Evolutionary conservation across 2,329 filamentous ascomycete species (phyloP).

Genomic region (Fusarium metavorans): DNA sequence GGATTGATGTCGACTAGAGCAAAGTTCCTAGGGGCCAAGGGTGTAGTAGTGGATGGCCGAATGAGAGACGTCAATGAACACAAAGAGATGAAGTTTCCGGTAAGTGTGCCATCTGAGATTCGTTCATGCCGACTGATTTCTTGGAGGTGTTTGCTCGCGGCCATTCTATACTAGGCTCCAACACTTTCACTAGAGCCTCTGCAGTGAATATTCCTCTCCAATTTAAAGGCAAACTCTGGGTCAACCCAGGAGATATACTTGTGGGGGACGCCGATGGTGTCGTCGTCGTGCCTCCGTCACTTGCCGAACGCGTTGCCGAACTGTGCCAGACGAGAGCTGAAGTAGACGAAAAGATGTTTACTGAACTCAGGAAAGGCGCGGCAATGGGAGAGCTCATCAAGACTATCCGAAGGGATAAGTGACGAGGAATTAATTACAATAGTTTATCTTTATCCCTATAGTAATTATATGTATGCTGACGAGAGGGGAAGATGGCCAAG

Average conservation of each 20-base stretch:
- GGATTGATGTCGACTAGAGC: slow-evolving; percentile 47
- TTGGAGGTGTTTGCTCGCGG: slow-evolving; percentile 44
- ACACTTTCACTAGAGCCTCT: slow-evolving; percentile 46
- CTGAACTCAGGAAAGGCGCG: slow-evolving; percentile 13
- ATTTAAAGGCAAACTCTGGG: slow-evolving; percentile 44
- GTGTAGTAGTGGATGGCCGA: slow-evolving; percentile 45
- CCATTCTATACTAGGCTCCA: slow-evolving; percentile 46
- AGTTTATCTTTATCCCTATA: not conserved
- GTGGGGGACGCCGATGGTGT: slow-evolving; percentile 47
- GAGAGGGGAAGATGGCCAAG: too few relatives aligned
- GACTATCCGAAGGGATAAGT: slow-evolving; percentile 19
- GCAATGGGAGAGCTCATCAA: slow-evolving; percentile 11
- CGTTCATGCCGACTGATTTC: not conserved
- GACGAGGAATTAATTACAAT: not conserved
- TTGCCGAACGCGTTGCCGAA: slow-evolving; percentile 41
- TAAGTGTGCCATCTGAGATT: not conserved
- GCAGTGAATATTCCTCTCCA: slow-evolving; percentile 44
- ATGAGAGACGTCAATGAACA: slow-evolving; percentile 48
- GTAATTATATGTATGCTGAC: too few relatives aligned
- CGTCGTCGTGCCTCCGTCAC: slow-evolving; percentile 40
- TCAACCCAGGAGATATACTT: slow-evolving; percentile 47
- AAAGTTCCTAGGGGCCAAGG: slow-evolving; percentile 42
- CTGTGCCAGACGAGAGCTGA: slow-evolving; percentile 46
- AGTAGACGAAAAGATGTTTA: slow-evolving; percentile 45
- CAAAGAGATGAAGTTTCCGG: slow-evolving; percentile 33